phyloP scores from a whole-genome alignment of 306 rosid genomes.

The Malus domestica region ASM211411v1 NC_041797.1:12177001-12177500 shows the following conservation, averaged over 20 bases:
- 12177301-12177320: constrained; percentile 4
- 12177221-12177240: constrained; percentile 3
- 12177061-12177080: constrained; percentile 12
- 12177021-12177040: not conserved
- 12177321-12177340: constrained; percentile 29
- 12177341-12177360: constrained; percentile 30
- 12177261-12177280: constrained; percentile 7
- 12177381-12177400: constrained; percentile 6
- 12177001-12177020: not conserved
- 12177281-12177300: constrained; percentile 5
- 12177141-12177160: constrained; percentile 24
- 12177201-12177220: constrained; percentile 7
- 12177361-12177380: constrained; percentile 9
- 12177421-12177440: constrained; percentile 5
- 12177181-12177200: constrained; percentile 20
- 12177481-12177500: constrained; percentile 6
- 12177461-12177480: constrained; percentile 13
- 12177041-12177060: constrained; percentile 3
- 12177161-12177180: constrained; percentile 17
- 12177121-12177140: constrained; percentile 29
- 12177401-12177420: not conserved
- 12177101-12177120: constrained; percentile 22
- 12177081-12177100: constrained; percentile 14
- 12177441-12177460: not conserved
- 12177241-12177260: constrained; percentile 3